Evolutionary conservation across 2,329 filamentous ascomycete genomes (phyloP), one percentile per base, ranked within the genome.

Genomic region (Alternaria brassicae): DNA sequence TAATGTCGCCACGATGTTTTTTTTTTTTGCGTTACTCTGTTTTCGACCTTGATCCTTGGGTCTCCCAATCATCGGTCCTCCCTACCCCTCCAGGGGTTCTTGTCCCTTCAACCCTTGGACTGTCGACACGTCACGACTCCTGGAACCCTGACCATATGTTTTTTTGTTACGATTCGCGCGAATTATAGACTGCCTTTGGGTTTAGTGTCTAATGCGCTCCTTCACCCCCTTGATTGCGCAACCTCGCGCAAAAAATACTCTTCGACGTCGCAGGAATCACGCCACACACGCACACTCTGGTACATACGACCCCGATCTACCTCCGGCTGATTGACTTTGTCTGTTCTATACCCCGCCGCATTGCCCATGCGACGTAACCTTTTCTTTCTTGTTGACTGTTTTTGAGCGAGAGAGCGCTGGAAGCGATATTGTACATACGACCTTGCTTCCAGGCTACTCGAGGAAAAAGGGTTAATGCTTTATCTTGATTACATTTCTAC

Each of bases 1-100:
- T 76, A 71, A 76, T 60, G 73, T 71, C 58, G 71, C 71, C 63
- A 75, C 68, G 73, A 75, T 71, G 63, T 72, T 71, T 69, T 67
- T 62, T 65, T 61, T 66, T 65, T 52, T 63, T 62, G 64, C 58
- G 66, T 59, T 64, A 62, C 68, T 68, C 69, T 25, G 39, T 48
- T 70, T 69, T 62, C 53, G 56, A 58, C 67, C 56, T 65, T 58
- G 45, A 63, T 62, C 63, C 58, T 67, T 71, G 68, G 71, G 72
- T 70, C 28, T 6, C 19, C 44, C 48, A 17, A 53, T 61, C 32
- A 40, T 54, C 45, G 39, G 52, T 32, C 44, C 17, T 62, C 69
- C 63, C 62, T 56, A 60, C 49, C 48, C 25, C 32, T 39, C 44
- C 19, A 49, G 42, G 44, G 44, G 21, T 49, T 28, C 28, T 37